A percentile compares a stretch with the other conserved stretches of the same genome.
phyloP scores from a whole-genome alignment of 352 stramenopile species.

The Globisporangium middletonii region DNA sequence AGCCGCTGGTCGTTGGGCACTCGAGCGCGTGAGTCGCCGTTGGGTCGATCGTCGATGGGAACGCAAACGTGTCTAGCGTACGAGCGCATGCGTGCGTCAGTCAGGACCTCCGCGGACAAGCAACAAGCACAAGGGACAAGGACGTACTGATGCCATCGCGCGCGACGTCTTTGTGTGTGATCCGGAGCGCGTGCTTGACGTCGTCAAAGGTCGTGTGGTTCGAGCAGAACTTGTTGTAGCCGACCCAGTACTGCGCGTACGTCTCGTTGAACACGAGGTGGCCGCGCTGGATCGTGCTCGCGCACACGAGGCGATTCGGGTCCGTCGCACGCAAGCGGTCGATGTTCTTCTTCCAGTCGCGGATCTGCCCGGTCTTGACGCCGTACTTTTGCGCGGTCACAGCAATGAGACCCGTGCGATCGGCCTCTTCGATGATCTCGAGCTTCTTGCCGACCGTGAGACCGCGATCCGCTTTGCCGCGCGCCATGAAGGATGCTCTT shows the following conservation, averaged over 20 bases:
- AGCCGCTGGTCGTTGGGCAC: conserved; percentile 52
- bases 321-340: conserved; percentile 70
- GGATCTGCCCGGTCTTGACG: conserved; percentile 83
- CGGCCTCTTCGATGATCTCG: conserved; percentile 83
- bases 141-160: conserved; percentile 74
- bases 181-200: conserved; percentile 59
- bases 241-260: conserved; percentile 86
- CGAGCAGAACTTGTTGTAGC: conserved; percentile 86
- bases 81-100: neutral
- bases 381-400: conserved; percentile 81
- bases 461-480: conserved; percentile 70
- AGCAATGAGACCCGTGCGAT: conserved; percentile 70
- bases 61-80: conserved; percentile 47
- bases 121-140: neutral
- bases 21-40: conserved; percentile 55
- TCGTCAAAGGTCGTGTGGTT: conserved; percentile 63
- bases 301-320: conserved; percentile 72
- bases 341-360: conserved; percentile 87
- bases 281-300: conserved; percentile 74
- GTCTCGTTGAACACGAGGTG: conserved; percentile 87
- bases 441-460: conserved; percentile 87
- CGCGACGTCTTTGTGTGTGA: conserved; percentile 66
- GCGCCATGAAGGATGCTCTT: conserved; percentile 39
- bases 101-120: neutral
- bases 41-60: conserved; percentile 54